Evolutionary conservation across 164 flowering plant genomes (phyloP), one percentile per base, ranked within the genome.

Genomic region (Chloranthus sessilifolius): DNA sequence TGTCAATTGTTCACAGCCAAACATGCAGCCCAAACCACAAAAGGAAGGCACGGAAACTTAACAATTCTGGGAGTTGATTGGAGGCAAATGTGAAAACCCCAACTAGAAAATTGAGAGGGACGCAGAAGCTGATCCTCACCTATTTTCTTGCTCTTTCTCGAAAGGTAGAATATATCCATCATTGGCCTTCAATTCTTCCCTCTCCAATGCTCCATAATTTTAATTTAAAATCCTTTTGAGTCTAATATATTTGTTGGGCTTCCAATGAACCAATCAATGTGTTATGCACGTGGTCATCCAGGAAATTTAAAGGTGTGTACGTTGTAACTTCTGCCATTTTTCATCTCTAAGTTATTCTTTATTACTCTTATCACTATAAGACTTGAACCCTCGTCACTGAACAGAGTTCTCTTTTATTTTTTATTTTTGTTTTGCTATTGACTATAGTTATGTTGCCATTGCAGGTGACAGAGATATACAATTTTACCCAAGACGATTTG

Each of bases 11-110:
- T 38, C 68, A 70, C 84, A 89, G 97, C 97, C 97, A 55, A 76
- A 89, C 65, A 46, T 67, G 28, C 97, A 83, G 52, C 71, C 74
- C 30, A 86, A 63, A 65, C 55, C 82, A 58, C 90, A 71, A 67
- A 89, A 86, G 53, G 97, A 86, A 69, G 95, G 95, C 40, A 33
- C 84, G 16, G 97, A 89, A 61, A 63, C 77, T 46, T 94, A 89
- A 53, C 88, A 76, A 46, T 89, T 86, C 54, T 89, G 97, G 97
- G 80, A 75, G 7, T 54, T 86, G 63, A 58, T 89, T 52, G 95
- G 94, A 50, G 94, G 82, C 47, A 89, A 86, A 74, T 59, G 76
- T 38, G 97, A 89, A 70, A 79, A 77, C 61, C 62, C 88, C 5
- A 76, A 76, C 67, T 85, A 89, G 64, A 89, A 83, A 73, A 77